These are phyloP conservation scores for Sporothrix curviconia DNA, from an alignment of 2,329 filamentous ascomycete genomes.

Conservation along the genomic window DNA sequence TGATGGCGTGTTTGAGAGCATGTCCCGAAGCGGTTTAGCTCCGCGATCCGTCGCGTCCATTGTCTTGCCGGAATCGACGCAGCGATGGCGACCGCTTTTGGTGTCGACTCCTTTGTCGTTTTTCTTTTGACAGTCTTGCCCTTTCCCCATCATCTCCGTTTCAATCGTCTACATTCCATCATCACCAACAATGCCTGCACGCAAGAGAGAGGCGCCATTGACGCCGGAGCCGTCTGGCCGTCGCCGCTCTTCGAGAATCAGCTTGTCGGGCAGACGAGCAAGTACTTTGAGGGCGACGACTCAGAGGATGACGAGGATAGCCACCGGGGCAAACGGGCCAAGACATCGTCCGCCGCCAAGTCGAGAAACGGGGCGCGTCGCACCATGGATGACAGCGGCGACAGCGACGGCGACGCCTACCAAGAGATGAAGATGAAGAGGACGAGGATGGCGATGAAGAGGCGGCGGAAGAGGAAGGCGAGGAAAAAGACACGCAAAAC, in stretches of 20 bases:
- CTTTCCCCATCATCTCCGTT: not conserved
- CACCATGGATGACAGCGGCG: conserved; percentile 21
- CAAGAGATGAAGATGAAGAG: conserved; percentile 25
- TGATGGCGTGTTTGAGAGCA: conserved; percentile 8
- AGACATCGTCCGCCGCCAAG: not conserved
- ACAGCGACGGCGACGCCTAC: conserved; percentile 21
- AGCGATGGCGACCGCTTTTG: not conserved
- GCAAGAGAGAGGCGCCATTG: conserved; percentile 32
- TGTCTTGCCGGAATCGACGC: not conserved
- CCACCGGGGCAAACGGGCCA: conserved; percentile 17
- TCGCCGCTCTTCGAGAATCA: conserved; percentile 43
- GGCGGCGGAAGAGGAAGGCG: conserved; percentile 21
- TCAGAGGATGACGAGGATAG: conserved; percentile 13
- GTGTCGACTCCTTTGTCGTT: not conserved
- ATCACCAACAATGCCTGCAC: conserved; percentile 30
- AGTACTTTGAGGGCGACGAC: conserved; percentile 41
- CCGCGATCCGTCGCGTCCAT: conserved; percentile 5
- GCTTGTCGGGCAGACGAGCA: conserved; percentile 41
- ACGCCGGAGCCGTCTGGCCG: conserved; percentile 27
- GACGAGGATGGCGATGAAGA: conserved; percentile 22
- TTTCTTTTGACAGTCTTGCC: no score
- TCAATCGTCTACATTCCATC: not conserved
- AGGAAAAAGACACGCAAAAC: conserved; percentile 25
- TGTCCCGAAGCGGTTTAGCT: conserved; percentile 5
- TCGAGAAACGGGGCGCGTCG: not conserved